phyloP scores from a whole-genome alignment of 2,329 filamentous ascomycete species.

The Ilyonectria destructans region DNA sequence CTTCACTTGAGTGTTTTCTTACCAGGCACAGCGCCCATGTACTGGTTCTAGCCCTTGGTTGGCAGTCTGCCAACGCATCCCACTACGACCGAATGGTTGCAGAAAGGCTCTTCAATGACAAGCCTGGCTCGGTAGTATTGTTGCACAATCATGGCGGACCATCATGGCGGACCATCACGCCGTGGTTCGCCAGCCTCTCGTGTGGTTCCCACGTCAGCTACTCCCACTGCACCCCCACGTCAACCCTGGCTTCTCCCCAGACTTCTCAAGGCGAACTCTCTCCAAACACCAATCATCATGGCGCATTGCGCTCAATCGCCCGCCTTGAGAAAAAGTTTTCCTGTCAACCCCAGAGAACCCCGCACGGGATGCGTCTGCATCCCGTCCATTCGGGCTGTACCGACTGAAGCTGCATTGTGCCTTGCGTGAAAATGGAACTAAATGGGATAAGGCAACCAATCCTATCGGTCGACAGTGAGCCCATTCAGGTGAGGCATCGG shows the following conservation, averaged over 20 bases:
- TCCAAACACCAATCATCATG: slow-evolving; percentile 27
- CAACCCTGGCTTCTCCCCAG: slow-evolving; percentile 27
- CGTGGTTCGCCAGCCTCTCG: slow-evolving; percentile 18
- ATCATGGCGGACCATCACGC: slow-evolving; percentile 24
- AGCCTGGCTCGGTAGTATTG: neutral
- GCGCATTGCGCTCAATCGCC: slow-evolving; percentile 13
- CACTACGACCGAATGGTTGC: neutral
- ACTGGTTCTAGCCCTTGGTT: neutral
- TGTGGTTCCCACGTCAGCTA: slow-evolving; percentile 14
- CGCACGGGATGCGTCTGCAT: slow-evolving; percentile 7
- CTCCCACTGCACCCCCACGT: slow-evolving; percentile 25
- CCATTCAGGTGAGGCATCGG: slow-evolving; percentile 20
- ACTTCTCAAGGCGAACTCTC: slow-evolving; percentile 14
- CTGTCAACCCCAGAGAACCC: slow-evolving; percentile 4
- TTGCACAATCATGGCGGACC: slow-evolving; percentile 22
- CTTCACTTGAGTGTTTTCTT: neutral
- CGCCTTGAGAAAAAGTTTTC: slow-evolving; percentile 25
- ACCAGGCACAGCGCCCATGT: neutral
- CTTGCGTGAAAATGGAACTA: slow-evolving; percentile 35
- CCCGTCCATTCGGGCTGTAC: slow-evolving; percentile 20
- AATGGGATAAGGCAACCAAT: slow-evolving; percentile 40
- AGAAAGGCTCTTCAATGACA: slow-evolving; percentile 11
- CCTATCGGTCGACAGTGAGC: slow-evolving; percentile 17
- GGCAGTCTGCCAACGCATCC: slow-evolving; percentile 7
- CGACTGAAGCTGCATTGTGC: slow-evolving; percentile 28